Evolutionary conservation across 768 basidiomycete genomes (phyloP).

Genomic region (Amanita rubescens): DNA sequence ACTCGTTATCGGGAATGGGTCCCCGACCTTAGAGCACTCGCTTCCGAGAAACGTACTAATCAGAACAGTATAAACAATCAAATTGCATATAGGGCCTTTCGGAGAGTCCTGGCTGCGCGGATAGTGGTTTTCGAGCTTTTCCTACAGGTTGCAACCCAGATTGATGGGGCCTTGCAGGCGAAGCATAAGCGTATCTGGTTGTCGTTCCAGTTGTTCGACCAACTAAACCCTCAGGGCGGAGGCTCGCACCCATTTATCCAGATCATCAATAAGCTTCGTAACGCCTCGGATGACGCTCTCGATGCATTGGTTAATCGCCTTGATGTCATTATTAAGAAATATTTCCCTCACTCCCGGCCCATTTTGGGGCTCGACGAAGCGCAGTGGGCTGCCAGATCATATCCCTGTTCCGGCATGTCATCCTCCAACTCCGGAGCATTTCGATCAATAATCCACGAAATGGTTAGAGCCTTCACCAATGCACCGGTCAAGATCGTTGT

Average conservation of each 20-base stretch:
- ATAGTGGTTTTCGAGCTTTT: conserved; percentile 11
- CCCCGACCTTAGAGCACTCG: neutral
- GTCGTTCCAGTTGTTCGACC: conserved; percentile 11
- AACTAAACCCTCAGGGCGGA: neutral
- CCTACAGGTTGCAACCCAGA: conserved; percentile 9
- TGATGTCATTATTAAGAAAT: conserved; percentile 6
- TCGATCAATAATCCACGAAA: conserved; percentile 14
- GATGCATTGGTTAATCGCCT: conserved; percentile 9
- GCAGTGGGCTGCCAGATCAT: conserved; percentile 5
- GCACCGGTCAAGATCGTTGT: conserved; percentile 1
- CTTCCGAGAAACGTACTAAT: neutral
- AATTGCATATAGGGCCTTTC: conserved; percentile 10
- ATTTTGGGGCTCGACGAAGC: conserved; percentile 11
- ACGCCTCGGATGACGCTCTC: conserved; percentile 12
- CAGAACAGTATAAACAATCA: conserved; percentile 2
- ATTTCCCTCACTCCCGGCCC: conserved; percentile 9
- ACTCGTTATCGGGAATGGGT: conserved; percentile 2
- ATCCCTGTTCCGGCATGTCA: conserved; percentile 12
- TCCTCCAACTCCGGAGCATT: conserved; percentile 6
- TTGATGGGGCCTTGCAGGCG: conserved; percentile 10
- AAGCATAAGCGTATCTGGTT: conserved; percentile 8
- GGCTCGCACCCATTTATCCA: conserved; percentile 12
- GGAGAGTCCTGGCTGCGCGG: conserved; percentile 3
- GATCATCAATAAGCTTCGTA: conserved; percentile 9
- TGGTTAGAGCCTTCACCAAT: conserved; percentile 10